phyloP scores from a whole-genome alignment of 345 rosid genomes.

The Arabis alpina region DNA sequence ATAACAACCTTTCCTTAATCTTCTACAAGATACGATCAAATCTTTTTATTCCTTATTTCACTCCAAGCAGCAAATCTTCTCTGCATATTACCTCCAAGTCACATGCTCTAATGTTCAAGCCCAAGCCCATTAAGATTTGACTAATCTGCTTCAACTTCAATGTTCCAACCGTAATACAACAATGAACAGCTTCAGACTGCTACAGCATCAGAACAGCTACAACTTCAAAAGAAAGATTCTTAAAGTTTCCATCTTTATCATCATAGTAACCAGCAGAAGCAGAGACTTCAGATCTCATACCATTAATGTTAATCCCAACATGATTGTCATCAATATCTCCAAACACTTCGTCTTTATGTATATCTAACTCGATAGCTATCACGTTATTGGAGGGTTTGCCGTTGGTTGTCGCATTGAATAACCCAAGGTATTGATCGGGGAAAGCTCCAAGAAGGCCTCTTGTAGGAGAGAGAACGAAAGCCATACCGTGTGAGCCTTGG shows the following conservation, averaged over 20 bases:
- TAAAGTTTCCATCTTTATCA: constrained; percentile 16
- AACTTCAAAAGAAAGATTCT: too few species aligned
- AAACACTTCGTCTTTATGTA: constrained; percentile 46
- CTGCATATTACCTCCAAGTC: too few species aligned
- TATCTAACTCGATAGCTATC: constrained; percentile 61
- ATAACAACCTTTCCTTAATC: too few species aligned
- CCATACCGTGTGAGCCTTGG: constrained; percentile 55
- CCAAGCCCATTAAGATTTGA: too few species aligned
- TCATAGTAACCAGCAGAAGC: constrained; percentile 51
- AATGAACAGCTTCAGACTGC: too few species aligned
- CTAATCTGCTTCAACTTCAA: too few species aligned
- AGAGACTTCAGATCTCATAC: constrained; percentile 40
- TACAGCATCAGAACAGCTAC: too few species aligned
- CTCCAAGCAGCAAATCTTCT: too few species aligned
- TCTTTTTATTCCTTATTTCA: too few species aligned
- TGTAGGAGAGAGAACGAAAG: constrained; percentile 52
- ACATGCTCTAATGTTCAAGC: too few species aligned
- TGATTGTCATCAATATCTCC: constrained; percentile 54
- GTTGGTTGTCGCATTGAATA: constrained; percentile 45
- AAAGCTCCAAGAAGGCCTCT: constrained; percentile 42
- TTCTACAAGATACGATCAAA: too few species aligned
- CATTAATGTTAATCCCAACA: constrained; percentile 60
- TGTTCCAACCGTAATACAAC: too few species aligned
- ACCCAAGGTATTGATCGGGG: constrained; percentile 46
- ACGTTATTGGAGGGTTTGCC: constrained; percentile 47